Evolutionary conservation across 1,284 basidiomycete genomes (phyloP), one percentile per base, ranked within the genome.

Genomic region (Trichosporon faecale): DNA sequence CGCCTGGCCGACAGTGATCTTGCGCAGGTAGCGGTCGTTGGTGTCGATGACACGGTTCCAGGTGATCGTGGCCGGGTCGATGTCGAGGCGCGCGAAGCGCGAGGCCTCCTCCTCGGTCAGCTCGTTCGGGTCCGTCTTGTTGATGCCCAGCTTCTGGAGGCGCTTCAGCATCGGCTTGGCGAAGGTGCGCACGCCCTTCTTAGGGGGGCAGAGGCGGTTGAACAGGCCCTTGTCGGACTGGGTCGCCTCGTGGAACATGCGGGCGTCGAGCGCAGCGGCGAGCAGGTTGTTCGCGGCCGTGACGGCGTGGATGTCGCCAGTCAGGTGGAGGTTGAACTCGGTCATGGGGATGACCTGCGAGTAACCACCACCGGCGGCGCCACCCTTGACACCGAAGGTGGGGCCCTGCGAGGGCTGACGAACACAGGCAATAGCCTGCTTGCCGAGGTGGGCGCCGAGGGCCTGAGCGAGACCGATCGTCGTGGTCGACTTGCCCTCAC

Each of bases 291-390:
- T 99, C 63, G 96, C 97, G 64, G 96, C 96, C 33, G 94, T 94
- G 25, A 98, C 93, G 66, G 97, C 96, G 80, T 99, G 96, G 72
- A 98, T 98, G 85, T 99, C 96, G 76, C 96, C 96, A 49, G 96
- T 99, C 80, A 99, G 85, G 83, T 99, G 97, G 67, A 80, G 84
- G 72, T 82, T 84, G 77, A 94, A 93, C 86, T 98, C 95, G 80
- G 98, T 95, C 95, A 98, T 98, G 66, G 95, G 95, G 84, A 98
- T 98, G 78, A 99, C 93, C 83, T 99, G 96, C 81, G 94, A 95
- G 86, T 99, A 99, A 70, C 96, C 96, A 76, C 96, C 96, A 68
- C 97, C 96, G 67, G 96, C 96, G 37, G 96, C 97, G 79, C 97
- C 97, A 77, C 96, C 96, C 85, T 99, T 99, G 87, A 99, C 98